Conservation (phyloP, 768 basidiomycete species). For the Rhodosporidiobolus sp. region DNA sequence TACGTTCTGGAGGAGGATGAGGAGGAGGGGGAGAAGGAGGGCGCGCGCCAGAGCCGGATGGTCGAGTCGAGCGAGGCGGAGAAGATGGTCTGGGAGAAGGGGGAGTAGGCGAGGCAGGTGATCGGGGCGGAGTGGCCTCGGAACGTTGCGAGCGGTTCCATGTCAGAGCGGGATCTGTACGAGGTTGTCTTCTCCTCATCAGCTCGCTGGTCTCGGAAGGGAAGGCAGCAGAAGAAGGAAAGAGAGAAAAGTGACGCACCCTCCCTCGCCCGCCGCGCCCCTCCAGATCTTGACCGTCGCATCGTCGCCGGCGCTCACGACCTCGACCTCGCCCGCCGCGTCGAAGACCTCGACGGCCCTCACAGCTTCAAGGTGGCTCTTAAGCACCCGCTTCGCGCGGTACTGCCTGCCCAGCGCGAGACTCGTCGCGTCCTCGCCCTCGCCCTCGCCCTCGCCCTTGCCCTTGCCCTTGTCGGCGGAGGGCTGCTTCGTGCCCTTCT, state of each 20-base stretch:
- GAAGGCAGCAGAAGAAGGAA: background rate
- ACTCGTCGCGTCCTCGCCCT: slow-evolving; percentile 2
- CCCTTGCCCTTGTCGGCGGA: no score
- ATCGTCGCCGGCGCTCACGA: slow-evolving; percentile 94
- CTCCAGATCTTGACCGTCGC: slow-evolving; percentile 95
- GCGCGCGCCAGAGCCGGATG: slow-evolving; percentile 85
- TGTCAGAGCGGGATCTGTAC: slow-evolving; percentile 60
- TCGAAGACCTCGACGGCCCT: slow-evolving; percentile 87
- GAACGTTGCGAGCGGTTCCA: slow-evolving; percentile 87
- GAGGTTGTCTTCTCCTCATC: no score
- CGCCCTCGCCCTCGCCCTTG: slow-evolving; percentile 66
- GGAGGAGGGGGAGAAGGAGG: slow-evolving; percentile 65
- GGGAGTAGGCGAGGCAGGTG: slow-evolving; percentile 56
- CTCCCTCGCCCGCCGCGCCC: slow-evolving; percentile 66
- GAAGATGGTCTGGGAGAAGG: slow-evolving; percentile 64
- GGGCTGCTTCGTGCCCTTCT: slow-evolving; percentile 62
- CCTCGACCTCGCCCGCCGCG: slow-evolving; percentile 53
- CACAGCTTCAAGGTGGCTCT: slow-evolving; percentile 87
- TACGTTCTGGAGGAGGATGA: slow-evolving; percentile 87
- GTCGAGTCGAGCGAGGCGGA: slow-evolving; percentile 91
- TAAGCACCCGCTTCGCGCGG: background rate
- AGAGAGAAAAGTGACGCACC: slow-evolving; percentile 57
- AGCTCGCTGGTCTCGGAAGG: background rate
- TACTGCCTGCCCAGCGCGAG: slow-evolving; percentile 39
- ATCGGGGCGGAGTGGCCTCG: slow-evolving; percentile 90